Conservation (phyloP, 2,329 filamentous ascomycete genomes). For the Penicillium sp. region DNA sequence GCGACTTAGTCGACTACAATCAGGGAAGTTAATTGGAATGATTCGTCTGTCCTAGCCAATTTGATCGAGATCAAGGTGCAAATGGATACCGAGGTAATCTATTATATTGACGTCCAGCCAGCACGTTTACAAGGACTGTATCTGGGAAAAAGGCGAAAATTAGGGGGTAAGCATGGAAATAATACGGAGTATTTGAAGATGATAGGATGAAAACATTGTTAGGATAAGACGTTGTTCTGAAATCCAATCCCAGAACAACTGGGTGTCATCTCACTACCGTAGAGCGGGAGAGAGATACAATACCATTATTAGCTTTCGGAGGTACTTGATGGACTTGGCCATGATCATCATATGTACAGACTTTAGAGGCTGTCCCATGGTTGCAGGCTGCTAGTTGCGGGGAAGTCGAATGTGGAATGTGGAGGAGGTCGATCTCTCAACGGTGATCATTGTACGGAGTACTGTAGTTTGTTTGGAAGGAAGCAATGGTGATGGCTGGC, state of each 20-base stretch:
- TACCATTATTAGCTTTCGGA: neutral
- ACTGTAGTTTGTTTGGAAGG: neutral
- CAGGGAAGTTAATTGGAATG: no score
- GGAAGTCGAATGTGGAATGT: neutral
- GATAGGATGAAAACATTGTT: neutral
- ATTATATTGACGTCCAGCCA: no score
- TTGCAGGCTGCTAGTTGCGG: constrained; percentile 6
- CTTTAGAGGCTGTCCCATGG: neutral
- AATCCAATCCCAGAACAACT: neutral
- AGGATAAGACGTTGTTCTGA: neutral
- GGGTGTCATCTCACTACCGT: constrained; percentile 3
- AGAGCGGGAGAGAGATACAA: neutral
- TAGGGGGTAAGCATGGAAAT: neutral
- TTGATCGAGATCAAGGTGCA: neutral
- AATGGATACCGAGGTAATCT: neutral
- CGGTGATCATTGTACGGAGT: neutral
- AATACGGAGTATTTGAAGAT: neutral
- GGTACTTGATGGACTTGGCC: neutral
- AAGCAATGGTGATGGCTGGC: neutral
- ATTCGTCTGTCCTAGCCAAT: no score
- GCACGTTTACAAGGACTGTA: no score
- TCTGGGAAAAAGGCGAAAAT: no score
- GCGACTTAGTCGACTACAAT: neutral
- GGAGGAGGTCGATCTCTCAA: neutral
- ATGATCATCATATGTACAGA: constrained; percentile 2